A percentile compares a stretch with the other conserved stretches of the same genome.
phyloP scores from a whole-genome alignment of 352 stramenopile species.

The Phytopythium cucurbitacearum region DNA sequence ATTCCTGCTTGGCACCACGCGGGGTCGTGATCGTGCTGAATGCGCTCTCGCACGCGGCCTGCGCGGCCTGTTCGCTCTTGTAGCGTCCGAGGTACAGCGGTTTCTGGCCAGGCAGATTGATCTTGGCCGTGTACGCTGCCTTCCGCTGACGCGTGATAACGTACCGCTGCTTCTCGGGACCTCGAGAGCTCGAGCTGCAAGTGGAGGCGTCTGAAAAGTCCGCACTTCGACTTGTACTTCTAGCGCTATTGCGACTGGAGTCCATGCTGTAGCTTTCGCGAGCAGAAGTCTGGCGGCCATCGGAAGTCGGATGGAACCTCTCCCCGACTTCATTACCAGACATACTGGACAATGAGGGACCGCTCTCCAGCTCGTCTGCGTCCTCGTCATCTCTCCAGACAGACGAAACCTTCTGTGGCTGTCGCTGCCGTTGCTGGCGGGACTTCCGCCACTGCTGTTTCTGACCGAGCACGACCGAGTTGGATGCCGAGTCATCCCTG shows the following conservation, averaged over 20 bases:
- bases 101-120: slow-evolving; percentile 58
- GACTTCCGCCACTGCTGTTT: slow-evolving; percentile 60
- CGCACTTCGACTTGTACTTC: not conserved
- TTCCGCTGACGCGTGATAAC: slow-evolving; percentile 56
- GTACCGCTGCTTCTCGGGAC: slow-evolving; percentile 25
- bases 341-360: not conserved
- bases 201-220: not conserved
- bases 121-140: slow-evolving; percentile 49
- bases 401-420: slow-evolving; percentile 35
- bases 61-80: slow-evolving; percentile 54
- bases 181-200: slow-evolving; percentile 4
- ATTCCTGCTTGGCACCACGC: slow-evolving; percentile 6
- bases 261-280: no score
- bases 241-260: not conserved
- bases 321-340: no score
- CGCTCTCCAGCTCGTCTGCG: slow-evolving; percentile 2
- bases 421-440: slow-evolving; percentile 28
- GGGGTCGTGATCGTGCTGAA: slow-evolving; percentile 53
- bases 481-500: slow-evolving; percentile 11
- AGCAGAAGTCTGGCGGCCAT: no score
- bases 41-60: slow-evolving; percentile 54
- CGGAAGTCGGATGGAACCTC: no score
- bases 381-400: slow-evolving; percentile 23
- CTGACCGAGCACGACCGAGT: slow-evolving; percentile 52
- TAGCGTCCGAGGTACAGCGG: slow-evolving; percentile 66